Conservation (phyloP, 192 early-diverging fungal genomes). For the Coemansia sp. region DNA sequence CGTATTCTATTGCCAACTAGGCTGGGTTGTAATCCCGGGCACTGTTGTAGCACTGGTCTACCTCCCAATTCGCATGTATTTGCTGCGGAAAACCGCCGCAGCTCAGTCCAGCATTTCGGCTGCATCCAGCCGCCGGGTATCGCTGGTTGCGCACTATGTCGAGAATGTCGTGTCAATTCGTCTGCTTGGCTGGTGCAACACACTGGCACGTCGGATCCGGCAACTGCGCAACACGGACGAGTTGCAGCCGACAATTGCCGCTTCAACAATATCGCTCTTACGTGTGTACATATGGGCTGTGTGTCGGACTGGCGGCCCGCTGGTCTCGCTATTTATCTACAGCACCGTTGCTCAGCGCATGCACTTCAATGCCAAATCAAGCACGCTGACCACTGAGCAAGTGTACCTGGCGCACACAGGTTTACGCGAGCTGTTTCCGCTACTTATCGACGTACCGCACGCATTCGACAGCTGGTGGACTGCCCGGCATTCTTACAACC, state of each 20-base stretch:
- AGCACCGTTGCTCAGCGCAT: not conserved
- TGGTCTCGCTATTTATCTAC: conserved; percentile 30
- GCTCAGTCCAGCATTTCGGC: not conserved
- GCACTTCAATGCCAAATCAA: not conserved
- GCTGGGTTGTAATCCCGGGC: conserved; percentile 28
- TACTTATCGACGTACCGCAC: conserved; percentile 35
- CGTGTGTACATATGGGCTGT: conserved; percentile 7
- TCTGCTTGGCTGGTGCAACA: conserved; percentile 18
- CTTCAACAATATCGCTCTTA: not conserved
- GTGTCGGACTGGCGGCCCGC: conserved; percentile 28
- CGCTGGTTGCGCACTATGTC: conserved; percentile 11
- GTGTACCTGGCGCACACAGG: conserved; percentile 35
- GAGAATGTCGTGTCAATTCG: conserved; percentile 30
- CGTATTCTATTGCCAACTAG: conserved; percentile 38
- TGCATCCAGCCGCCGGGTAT: conserved; percentile 1
- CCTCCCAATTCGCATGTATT: conserved; percentile 19
- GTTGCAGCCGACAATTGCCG: not conserved
- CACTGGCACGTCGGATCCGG: conserved; percentile 5
- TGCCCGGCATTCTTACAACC: conserved; percentile 16
- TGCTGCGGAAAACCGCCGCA: not conserved
- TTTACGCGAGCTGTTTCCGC: conserved; percentile 31
- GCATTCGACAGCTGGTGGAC: conserved; percentile 39
- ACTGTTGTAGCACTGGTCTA: conserved; percentile 15
- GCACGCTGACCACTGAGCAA: conserved; percentile 12
- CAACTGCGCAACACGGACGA: conserved; percentile 9